Evolutionary conservation across 768 basidiomycete species (phyloP).

Genomic region (Phlebiopsis flavidoalba): DNA sequence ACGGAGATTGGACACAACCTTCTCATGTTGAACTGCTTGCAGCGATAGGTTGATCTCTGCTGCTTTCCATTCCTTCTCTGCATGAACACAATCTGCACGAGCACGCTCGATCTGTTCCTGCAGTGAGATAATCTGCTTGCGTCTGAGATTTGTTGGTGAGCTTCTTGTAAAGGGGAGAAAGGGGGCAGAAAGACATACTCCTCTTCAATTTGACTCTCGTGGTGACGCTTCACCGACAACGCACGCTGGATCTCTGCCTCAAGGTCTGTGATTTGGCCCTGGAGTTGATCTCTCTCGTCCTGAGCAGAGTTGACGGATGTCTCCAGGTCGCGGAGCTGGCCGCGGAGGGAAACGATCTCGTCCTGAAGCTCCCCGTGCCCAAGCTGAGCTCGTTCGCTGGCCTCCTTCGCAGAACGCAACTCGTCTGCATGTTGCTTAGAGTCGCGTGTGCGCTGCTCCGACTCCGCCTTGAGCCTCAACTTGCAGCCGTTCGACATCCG

Average conservation of each 20-base stretch:
- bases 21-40: slow-evolving; percentile 61
- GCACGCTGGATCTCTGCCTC: slow-evolving; percentile 64
- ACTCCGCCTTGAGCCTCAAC: slow-evolving; percentile 10
- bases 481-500: slow-evolving; percentile 2
- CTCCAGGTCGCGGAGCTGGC: slow-evolving; percentile 38
- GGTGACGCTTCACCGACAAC: slow-evolving; percentile 52
- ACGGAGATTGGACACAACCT: slow-evolving; percentile 53
- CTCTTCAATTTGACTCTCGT: slow-evolving; percentile 62
- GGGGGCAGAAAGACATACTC: slow-evolving; percentile 35
- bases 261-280: slow-evolving; percentile 51
- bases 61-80: slow-evolving; percentile 53
- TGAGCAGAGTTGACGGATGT: slow-evolving; percentile 32
- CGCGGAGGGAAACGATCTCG: slow-evolving; percentile 26
- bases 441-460: not conserved
- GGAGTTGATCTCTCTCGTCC: slow-evolving; percentile 47
- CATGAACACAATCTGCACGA: slow-evolving; percentile 40
- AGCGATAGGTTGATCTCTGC: slow-evolving; percentile 65
- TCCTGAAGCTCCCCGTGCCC: slow-evolving; percentile 12
- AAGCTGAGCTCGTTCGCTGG: slow-evolving; percentile 13
- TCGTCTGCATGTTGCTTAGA: slow-evolving; percentile 21
- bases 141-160: slow-evolving; percentile 31
- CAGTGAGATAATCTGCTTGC: slow-evolving; percentile 35
- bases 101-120: slow-evolving; percentile 36
- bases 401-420: slow-evolving; percentile 17
- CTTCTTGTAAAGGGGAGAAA: no score